These are phyloP conservation scores for Lophium mytilinum DNA, from an alignment of 495 filamentous ascomycete species.

Conservation along the genomic window DNA sequence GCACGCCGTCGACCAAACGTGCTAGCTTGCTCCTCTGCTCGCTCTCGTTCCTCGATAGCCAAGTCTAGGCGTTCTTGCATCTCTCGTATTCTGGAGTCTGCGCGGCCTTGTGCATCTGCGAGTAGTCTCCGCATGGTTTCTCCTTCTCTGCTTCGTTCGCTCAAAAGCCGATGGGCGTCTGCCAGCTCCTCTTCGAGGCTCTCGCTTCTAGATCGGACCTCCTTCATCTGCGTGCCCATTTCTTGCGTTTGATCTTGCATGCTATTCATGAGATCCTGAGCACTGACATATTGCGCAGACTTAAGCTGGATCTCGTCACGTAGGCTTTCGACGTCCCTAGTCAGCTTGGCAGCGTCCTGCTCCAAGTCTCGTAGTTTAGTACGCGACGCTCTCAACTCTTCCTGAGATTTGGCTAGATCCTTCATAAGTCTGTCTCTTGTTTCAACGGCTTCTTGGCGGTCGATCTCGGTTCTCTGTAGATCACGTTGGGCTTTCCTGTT, in stretches of 20 bases:
- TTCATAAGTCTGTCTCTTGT: slow-evolving; percentile 55
- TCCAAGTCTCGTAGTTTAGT: slow-evolving; percentile 61
- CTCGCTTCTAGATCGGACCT: slow-evolving; percentile 72
- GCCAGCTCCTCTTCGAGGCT: slow-evolving; percentile 88
- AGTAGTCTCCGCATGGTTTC: slow-evolving; percentile 91
- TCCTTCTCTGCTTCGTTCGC: slow-evolving; percentile 84
- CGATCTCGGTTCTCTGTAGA: slow-evolving; percentile 62
- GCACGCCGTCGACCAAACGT: slow-evolving; percentile 64
- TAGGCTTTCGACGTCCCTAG: slow-evolving; percentile 54
- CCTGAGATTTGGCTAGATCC: slow-evolving; percentile 62
- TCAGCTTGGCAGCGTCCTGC: slow-evolving; percentile 56
- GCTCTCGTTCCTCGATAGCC: slow-evolving; percentile 83
- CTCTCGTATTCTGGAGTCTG: slow-evolving; percentile 73
- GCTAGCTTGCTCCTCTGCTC: slow-evolving; percentile 82
- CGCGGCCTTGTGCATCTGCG: slow-evolving; percentile 73
- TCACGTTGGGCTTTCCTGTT: slow-evolving; percentile 62
- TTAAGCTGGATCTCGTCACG: slow-evolving; percentile 78
- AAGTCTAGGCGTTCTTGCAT: slow-evolving; percentile 85
- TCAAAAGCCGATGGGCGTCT: slow-evolving; percentile 80
- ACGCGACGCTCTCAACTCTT: slow-evolving; percentile 57
- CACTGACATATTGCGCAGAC: slow-evolving; percentile 73
- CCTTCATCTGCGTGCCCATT: slow-evolving; percentile 86
- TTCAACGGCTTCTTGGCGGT: slow-evolving; percentile 68
- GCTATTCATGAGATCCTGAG: slow-evolving; percentile 75
- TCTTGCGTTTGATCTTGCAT: slow-evolving; percentile 90